A percentile compares a stretch with the other conserved stretches of the same genome.
Conservation (phyloP, 2,329 filamentous ascomycete species). For the Aurifilum marmelostoma region DNA sequence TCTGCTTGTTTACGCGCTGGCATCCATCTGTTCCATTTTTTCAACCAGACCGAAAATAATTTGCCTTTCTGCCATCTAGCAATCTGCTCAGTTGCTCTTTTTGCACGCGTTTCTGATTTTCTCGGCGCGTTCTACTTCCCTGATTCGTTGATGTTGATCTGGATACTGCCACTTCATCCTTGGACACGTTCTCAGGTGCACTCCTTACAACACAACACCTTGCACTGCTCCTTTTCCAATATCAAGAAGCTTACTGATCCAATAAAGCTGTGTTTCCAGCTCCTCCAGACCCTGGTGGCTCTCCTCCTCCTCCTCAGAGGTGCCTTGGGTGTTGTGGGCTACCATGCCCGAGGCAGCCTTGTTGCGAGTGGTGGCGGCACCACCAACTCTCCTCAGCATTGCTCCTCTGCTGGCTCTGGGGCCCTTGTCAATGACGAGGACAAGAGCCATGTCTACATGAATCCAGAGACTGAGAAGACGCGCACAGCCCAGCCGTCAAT, state of each 20-base stretch:
- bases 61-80: not conserved
- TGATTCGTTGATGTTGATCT: too few species aligned
- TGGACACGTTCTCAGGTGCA: not conserved
- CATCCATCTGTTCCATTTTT: not conserved
- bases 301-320: not conserved
- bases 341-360: not conserved
- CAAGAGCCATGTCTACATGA: not conserved
- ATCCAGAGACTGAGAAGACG: not conserved
- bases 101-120: not conserved
- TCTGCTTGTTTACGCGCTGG: not conserved
- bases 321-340: not conserved
- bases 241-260: not conserved
- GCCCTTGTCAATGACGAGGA: not conserved
- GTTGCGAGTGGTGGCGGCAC: not conserved
- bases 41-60: not conserved
- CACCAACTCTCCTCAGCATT: not conserved
- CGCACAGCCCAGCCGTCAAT: not conserved
- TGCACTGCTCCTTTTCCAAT: not conserved
- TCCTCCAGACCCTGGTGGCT: not conserved
- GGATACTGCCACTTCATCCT: too few species aligned
- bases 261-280: not conserved
- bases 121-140: not conserved
- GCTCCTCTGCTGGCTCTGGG: not conserved
- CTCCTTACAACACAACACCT: not conserved
- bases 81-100: not conserved